A percentile compares a stretch with the other conserved stretches of the same genome.
Evolutionary conservation across 768 basidiomycete species (phyloP).

Genomic region (Boletus sp.): DNA sequence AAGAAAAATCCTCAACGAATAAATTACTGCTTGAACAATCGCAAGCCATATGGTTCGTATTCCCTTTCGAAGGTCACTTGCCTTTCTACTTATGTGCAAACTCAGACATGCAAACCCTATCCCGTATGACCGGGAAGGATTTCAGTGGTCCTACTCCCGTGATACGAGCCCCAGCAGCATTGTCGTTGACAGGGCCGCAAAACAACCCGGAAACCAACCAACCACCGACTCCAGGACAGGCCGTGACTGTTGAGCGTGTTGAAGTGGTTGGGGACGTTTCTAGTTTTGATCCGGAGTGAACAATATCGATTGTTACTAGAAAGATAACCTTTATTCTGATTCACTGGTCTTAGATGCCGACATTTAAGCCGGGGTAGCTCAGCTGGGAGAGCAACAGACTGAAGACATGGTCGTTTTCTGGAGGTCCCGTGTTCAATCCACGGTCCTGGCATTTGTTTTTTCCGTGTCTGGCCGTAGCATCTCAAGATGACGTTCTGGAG

Average conservation of each 20-base stretch:
- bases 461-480: not conserved
- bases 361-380: constrained; percentile 55
- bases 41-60: constrained; percentile 68
- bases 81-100: not conserved
- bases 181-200: constrained; percentile 32
- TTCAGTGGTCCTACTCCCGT: constrained; percentile 79
- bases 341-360: not conserved
- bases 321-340: not conserved
- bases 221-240: constrained; percentile 3
- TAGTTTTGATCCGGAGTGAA: constrained; percentile 20
- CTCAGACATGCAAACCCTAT: constrained; percentile 67
- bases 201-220: not conserved
- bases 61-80: not conserved
- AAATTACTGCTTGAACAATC: constrained; percentile 69
- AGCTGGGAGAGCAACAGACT: constrained; percentile 76
- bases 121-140: constrained; percentile 81
- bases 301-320: not conserved
- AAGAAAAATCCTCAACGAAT: constrained; percentile 75
- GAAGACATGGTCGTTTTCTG: constrained; percentile 43
- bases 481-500: not conserved
- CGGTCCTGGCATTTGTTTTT: constrained; percentile 44
- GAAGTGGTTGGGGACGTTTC: constrained; percentile 32
- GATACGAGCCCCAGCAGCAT: constrained; percentile 44
- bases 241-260: constrained; percentile 27
- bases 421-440: constrained; percentile 58